Evolutionary conservation across 805 yeast species (phyloP), one percentile per base, ranked within the genome.

Genomic region (Myxozyma melibiosi): DNA sequence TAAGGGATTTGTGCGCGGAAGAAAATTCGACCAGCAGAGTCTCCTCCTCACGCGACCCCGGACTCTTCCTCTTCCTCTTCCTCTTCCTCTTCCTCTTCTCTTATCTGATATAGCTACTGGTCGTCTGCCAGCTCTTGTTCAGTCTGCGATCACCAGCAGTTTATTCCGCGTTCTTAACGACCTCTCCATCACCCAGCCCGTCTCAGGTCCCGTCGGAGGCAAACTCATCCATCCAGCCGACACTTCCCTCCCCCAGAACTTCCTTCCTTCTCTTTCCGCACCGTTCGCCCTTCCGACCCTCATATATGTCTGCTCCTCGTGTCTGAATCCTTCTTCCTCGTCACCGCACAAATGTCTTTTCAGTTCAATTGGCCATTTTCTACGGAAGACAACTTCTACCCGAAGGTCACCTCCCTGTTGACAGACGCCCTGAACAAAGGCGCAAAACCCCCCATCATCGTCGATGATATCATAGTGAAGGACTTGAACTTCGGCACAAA

Each of bases 351-450:
- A 38, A 88, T 88, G 95, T 86, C 94, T 6, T 87, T 89, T 67
- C 81, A 84, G 59, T 84, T 88, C 62, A 82, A 85, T 71, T 88
- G 96, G 96, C 79, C 80, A 59, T 78, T 88, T 7, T 77, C 88
- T 39, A 89, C 88, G 62, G 78, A 84, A 55, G 84, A 83, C 49
- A 78, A 84, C 31, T 75, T 85, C 62, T 76, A 83, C 27, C 70
- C 76, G 24, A 85, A 87, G 80, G 82, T 88, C 6, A 78, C 78
- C 50, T 85, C 84, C 53, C 74, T 87, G 39, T 73, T 88, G 16
- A 84, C 87, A 30, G 86, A 83, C 57, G 88, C 92, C 0, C 76
- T 88, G 40, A 88, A 88, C 67, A 81, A 87, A 25, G 90, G 90
- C 2, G 83, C 82, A 64, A 74, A 84, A 53, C 74, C 74, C 20